Evolutionary conservation across 2,329 filamentous ascomycete species (phyloP).

Genomic region (Trichoderma pleuroti): DNA sequence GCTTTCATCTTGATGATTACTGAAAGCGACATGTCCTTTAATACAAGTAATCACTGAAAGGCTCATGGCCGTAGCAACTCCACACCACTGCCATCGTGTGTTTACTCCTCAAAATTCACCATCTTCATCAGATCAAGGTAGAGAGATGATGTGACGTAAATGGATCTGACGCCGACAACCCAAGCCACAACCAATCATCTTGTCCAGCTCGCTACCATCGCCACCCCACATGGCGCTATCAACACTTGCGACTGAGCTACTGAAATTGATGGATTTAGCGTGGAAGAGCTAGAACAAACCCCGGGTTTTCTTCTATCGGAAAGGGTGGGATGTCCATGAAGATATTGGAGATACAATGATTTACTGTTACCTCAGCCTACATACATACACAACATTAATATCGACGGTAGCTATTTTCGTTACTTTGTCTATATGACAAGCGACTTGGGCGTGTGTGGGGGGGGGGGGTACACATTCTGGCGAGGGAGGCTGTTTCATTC

Average conservation of each 20-base stretch:
- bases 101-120: background rate
- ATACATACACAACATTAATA: background rate
- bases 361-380: background rate
- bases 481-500: background rate
- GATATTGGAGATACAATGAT: accelerated
- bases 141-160: background rate
- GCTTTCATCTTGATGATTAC: background rate
- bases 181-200: background rate
- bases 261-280: background rate
- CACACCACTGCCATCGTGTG: no score
- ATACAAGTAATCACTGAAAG: background rate
- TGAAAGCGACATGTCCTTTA: background rate
- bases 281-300: background rate
- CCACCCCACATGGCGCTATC: background rate
- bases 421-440: background rate
- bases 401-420: background rate
- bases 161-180: background rate
- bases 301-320: background rate
- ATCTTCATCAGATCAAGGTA: background rate
- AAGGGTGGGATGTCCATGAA: background rate
- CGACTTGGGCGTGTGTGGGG: background rate
- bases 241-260: background rate
- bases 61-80: background rate
- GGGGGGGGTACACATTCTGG: background rate
- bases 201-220: background rate